These are phyloP conservation scores for Flaveria floridana DNA, from an alignment of 140 eudicot genomes.

Conservation along the genomic window DNA sequence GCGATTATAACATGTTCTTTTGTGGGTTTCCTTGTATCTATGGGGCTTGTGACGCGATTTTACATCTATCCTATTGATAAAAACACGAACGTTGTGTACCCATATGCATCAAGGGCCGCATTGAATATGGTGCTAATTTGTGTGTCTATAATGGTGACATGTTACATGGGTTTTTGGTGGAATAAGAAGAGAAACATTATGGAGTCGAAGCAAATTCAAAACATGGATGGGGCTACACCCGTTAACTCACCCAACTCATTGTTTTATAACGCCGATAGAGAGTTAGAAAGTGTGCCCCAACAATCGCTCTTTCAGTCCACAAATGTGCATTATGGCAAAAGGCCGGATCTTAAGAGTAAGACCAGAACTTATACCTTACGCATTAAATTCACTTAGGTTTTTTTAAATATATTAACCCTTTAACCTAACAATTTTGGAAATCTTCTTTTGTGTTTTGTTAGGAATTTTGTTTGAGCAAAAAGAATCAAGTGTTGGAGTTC, in stretches of 20 bases:
- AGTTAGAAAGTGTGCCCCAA: conserved; percentile 76
- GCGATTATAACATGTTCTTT: conserved; percentile 63
- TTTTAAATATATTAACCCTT: not conserved
- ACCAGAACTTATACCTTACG: not conserved
- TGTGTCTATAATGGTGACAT: conserved; percentile 38
- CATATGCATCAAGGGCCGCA: conserved; percentile 37
- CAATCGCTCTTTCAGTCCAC: conserved; percentile 51
- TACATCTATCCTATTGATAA: conserved; percentile 76
- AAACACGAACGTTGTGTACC: conserved; percentile 46
- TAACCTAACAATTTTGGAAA: not conserved
- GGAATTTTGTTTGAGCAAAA: conserved; percentile 61
- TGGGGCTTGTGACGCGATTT: conserved; percentile 59
- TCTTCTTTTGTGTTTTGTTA: conserved; percentile 24
- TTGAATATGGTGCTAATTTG: conserved; percentile 50
- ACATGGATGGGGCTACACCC: conserved; percentile 51
- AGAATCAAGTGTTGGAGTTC: conserved; percentile 77
- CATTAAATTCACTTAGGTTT: too few relatives aligned
- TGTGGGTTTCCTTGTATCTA: conserved; percentile 52
- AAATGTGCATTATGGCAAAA: conserved; percentile 59
- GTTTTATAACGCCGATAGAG: conserved; percentile 53
- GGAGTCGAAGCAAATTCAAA: conserved; percentile 53
- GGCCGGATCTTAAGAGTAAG: conserved; percentile 90
- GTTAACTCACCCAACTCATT: conserved; percentile 38
- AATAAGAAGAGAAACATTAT: conserved; percentile 43
- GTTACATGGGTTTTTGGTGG: conserved; percentile 52